Evolutionary conservation across 371 early-diverging fungal genomes (phyloP), one percentile per base, ranked within the genome.

Genomic region (Rhizopus arrhizus): DNA sequence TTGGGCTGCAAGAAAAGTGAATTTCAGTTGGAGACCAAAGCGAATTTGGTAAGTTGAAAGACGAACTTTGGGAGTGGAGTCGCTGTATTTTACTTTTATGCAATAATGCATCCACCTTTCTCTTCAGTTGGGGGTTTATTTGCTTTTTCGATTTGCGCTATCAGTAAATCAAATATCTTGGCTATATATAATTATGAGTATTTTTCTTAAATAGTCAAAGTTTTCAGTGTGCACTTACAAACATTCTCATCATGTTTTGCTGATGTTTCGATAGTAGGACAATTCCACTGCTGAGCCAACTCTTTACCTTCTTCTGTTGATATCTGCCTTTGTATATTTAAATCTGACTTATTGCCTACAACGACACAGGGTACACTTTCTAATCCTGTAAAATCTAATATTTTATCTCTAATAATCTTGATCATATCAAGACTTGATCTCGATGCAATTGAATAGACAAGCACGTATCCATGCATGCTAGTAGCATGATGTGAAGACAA

Each of bases 271-370:
- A 94, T 83, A 59, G 87, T 90, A 33, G 90, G 86, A 56, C 94
- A 95, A 13, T 86, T 82, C 91, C 94, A 95, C 63, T 86, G 82
- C 28, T 77, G 72, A 28, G 96, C 92, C 38, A 93, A 59, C 40
- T 84, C 85, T 58, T 85, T 77, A 32, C 87, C 94, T 67, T 96
- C 95, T 53, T 92, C 87, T 11, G 75, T 64, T 10, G 91, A 65
- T 13, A 98, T 91, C 78, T 93, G 91, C 62, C 90, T 75, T 62
- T 93, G 92, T 45, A 77, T 82, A 55, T 85, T 85, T 58, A 96
- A 71, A 77, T 95, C 97, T n/a, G 85, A 85, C 81, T 97, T 97
- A 77, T 95, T 97, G 15, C 95, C 98, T 28, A 95, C 96, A 66
- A 97, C 80, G 11, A 96, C 93, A 61, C 90, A 89, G 1, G 90